Base-by-base conservation (phyloP, 768 basidiomycete genomes). In the Hirschioporus abietinus region DNA sequence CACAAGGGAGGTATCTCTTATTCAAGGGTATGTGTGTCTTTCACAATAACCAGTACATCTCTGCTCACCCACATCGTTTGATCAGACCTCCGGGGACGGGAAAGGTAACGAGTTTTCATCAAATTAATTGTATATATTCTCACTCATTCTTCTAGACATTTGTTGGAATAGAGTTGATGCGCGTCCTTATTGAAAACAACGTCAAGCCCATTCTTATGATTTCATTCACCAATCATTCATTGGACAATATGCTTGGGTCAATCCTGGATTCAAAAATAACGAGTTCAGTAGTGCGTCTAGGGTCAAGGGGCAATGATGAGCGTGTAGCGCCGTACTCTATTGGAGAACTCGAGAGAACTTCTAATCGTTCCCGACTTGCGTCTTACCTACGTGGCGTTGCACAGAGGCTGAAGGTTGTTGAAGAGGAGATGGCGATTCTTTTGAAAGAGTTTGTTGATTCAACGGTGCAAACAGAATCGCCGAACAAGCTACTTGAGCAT, bases 181-280 rank as follows among this genome's bases (percentile, higher is more conserved):
- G 88, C 0, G 84, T 91, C 6, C 77, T 93, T n/a, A 73, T 89
- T 5, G 73, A 77, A 0, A 86, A 84, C 70, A 68, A 79, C 12
- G 74, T 87, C 63, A 75, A 78, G 1, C 89, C 85, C 0, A 86
- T 90, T 63, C 73, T 82, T 1, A 76, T 87, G 70, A 82, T 87
- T 27, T 83, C 90, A 0, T 91, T 87, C 75, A 93, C 91, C 0
- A 92, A 93, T 69, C 92, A 92, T 59, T 91, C 91, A 0, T 79
- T 93, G 1, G 91, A 93, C 66, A 89, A 92, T 68, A 82, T 92
- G 77, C 76, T 93, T 1, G 77, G 77, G 4, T 85, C 85, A 0
- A 83, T 92, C 2, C 79, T 92, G 0, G 88, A 92, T 68, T 84
- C 83, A 0, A 73, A 75, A 0, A 90, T 92, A 68, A 91, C 90